Evolutionary conservation across 495 filamentous ascomycete species (phyloP).

Genomic region (Pyronema domesticum): DNA sequence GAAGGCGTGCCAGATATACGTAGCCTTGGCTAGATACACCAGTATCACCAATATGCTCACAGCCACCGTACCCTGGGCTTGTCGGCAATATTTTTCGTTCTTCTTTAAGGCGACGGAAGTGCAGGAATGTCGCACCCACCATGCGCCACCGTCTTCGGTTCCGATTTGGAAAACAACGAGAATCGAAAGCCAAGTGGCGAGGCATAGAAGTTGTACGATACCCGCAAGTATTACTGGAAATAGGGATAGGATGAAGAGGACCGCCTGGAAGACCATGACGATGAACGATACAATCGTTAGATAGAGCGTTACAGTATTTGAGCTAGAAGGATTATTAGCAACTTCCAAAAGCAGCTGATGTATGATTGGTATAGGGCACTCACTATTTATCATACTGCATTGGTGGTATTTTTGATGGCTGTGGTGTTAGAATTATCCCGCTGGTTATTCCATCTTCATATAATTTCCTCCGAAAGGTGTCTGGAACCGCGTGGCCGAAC

Average conservation of each 20-base stretch:
- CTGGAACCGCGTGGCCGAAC: neutral
- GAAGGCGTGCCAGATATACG: too few relatives aligned
- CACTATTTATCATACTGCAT: too few relatives aligned
- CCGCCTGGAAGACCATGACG: neutral
- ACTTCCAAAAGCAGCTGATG: neutral
- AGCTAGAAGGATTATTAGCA: neutral
- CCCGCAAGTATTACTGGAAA: neutral
- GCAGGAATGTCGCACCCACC: too few relatives aligned
- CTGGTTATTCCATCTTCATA: neutral
- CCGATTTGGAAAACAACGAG: too few relatives aligned
- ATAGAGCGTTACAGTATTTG: neutral
- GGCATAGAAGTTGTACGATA: too few relatives aligned
- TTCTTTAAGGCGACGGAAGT: too few relatives aligned
- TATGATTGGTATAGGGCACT: neutral
- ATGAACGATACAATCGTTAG: neutral
- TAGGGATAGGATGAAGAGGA: neutral
- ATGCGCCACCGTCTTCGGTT: too few relatives aligned
- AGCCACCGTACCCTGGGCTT: too few relatives aligned
- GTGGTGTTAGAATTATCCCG: neutral
- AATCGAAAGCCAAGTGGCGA: too few relatives aligned
- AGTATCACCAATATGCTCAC: too few relatives aligned
- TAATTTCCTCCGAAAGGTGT: neutral
- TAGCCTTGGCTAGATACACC: too few relatives aligned
- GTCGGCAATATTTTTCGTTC: too few relatives aligned
- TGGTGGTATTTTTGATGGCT: neutral